These are phyloP conservation scores for Phytomonas francai DNA, from an alignment of 208 protist genomes.

Conservation along the genomic window DNA sequence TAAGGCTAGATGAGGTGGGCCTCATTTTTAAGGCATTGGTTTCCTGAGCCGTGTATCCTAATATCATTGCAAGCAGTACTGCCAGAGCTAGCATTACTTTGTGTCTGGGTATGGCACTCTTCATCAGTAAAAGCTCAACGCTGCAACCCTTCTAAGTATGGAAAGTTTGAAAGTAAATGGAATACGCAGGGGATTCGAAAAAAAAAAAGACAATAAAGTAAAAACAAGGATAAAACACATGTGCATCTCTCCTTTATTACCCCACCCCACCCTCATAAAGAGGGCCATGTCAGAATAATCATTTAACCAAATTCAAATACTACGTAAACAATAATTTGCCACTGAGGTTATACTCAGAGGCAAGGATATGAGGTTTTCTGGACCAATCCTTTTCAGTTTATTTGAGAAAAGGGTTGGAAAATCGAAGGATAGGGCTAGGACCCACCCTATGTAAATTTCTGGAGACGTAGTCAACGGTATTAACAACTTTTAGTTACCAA, in stretches of 20 bases:
- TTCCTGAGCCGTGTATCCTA: background rate
- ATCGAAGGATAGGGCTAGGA: background rate
- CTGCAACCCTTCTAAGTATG: background rate
- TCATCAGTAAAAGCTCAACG: background rate
- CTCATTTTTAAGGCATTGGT: conserved; percentile 30
- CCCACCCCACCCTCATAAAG: background rate
- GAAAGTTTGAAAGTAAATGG: background rate
- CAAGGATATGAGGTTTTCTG: background rate
- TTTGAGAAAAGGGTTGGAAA: conserved; percentile 5
- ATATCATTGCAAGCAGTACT: background rate
- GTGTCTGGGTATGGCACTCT: background rate
- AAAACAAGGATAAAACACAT: background rate
- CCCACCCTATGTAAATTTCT: background rate
- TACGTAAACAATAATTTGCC: background rate
- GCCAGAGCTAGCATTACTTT: background rate
- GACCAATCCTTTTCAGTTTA: background rate
- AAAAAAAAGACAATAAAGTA: conserved; percentile 18
- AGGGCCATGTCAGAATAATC: background rate
- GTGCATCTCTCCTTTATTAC: background rate
- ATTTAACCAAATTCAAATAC: background rate
- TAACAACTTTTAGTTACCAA: background rate
- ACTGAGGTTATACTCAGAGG: background rate
- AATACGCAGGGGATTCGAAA: background rate
- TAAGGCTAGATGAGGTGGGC: conserved; percentile 37
- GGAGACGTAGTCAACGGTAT: background rate